phyloP scores from a whole-genome alignment of 176 grass and related monocot genomes.

The Guadua angustifolia region DNA sequence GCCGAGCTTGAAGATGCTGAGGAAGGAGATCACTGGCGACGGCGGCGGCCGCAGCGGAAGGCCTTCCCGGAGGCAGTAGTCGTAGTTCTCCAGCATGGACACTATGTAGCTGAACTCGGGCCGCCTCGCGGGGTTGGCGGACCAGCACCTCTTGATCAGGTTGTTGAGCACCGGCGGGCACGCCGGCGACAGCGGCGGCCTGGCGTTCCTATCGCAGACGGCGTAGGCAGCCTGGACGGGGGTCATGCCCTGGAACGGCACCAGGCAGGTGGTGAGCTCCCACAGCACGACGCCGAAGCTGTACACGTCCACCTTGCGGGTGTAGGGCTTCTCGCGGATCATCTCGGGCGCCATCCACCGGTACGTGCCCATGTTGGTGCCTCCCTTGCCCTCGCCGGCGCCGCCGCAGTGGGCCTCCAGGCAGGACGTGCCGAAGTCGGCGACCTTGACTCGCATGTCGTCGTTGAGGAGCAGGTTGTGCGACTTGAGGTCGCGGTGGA shows the following conservation, averaged over 20 bases:
- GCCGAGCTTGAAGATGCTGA: constrained; percentile 50
- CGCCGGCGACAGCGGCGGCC: constrained; percentile 55
- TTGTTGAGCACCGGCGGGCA: constrained; percentile 58
- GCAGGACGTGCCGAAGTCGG: constrained; percentile 75
- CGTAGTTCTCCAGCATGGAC: constrained; percentile 66
- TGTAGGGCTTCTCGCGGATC: constrained; percentile 69
- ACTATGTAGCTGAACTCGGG: constrained; percentile 67
- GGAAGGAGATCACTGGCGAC: constrained; percentile 36
- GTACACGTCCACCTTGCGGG: constrained; percentile 75
- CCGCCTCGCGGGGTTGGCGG: constrained; percentile 55
- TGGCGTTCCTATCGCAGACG: constrained; percentile 54
- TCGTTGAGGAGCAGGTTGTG: constrained; percentile 77
- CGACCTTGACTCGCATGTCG: constrained; percentile 74
- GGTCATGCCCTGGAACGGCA: constrained; percentile 71
- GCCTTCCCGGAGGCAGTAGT: constrained; percentile 63
- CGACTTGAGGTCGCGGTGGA: constrained; percentile 76
- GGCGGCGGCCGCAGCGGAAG: constrained; percentile 41
- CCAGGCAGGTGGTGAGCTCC: constrained; percentile 70
- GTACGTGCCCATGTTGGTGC: constrained; percentile 69
- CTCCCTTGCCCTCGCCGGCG: constrained; percentile 32
- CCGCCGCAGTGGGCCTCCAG: constrained; percentile 54
- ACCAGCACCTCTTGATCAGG: constrained; percentile 70
- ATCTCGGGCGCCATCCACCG: constrained; percentile 84
- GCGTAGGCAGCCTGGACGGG: constrained; percentile 72
- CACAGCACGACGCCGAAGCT: constrained; percentile 74